Percentiles rank a stretch among this genome's conserved stretches.
phyloP scores from a whole-genome alignment of 208 protist species.

The Trypanosomatidae sp. region DNA sequence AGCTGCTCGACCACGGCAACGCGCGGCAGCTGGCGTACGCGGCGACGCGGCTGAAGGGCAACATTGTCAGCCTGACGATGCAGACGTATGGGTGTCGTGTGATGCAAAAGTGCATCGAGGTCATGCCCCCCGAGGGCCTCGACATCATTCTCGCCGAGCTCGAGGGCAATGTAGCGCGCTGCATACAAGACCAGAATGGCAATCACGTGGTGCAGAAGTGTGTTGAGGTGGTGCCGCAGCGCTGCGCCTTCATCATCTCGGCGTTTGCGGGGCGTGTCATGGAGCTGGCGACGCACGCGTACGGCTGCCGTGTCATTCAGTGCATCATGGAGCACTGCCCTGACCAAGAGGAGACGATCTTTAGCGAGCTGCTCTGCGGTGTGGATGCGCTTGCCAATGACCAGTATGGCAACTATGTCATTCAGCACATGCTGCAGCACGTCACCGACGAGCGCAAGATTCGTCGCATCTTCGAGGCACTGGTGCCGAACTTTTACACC shows the following conservation, averaged over 20 bases:
- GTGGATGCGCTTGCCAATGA: slow-evolving; percentile 87
- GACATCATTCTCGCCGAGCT: slow-evolving; percentile 89
- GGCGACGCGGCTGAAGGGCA: slow-evolving; percentile 65
- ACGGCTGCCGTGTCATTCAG: slow-evolving; percentile 99
- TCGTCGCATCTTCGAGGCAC: slow-evolving; percentile 44
- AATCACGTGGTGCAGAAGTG: slow-evolving; percentile 99
- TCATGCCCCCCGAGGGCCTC: slow-evolving; percentile 72
- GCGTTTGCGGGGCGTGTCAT: slow-evolving; percentile 90
- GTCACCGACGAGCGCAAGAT: slow-evolving; percentile 79
- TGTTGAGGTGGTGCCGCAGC: slow-evolving; percentile 92
- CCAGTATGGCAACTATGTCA: slow-evolving; percentile 99
- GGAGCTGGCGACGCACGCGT: slow-evolving; percentile 96
- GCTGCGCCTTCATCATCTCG: slow-evolving; percentile 95
- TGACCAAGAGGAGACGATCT: slow-evolving; percentile 81
- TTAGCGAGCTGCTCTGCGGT: slow-evolving; percentile 88
- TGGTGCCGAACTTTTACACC: slow-evolving; percentile 69
- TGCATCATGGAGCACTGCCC: slow-evolving; percentile 95
- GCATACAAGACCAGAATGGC: slow-evolving; percentile 98
- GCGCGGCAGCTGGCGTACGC: slow-evolving; percentile 66
- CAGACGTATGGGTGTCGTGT: slow-evolving; percentile 97
- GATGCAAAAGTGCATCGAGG: slow-evolving; percentile 96
- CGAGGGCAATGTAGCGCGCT: slow-evolving; percentile 90
- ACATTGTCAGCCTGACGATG: slow-evolving; percentile 91
- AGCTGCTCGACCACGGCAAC: slow-evolving; percentile 95
- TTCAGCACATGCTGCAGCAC: slow-evolving; percentile 96